A percentile compares a stretch with the other conserved stretches of the same genome.
Conservation (phyloP, 2,329 filamentous ascomycete species). For the Monosporascus sp. region DNA sequence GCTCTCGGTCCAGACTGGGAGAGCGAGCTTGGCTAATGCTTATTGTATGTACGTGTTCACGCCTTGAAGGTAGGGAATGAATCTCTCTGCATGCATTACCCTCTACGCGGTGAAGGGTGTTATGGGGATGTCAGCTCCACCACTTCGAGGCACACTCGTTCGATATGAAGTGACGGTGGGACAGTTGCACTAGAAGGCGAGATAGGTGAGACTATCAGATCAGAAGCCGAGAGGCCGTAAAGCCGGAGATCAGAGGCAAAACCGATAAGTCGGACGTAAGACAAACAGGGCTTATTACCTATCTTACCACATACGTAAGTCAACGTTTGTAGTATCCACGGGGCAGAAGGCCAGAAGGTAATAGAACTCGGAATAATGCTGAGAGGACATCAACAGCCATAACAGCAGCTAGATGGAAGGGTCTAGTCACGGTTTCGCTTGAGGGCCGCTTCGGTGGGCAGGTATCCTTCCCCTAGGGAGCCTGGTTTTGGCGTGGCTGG, state of each 20-base stretch:
- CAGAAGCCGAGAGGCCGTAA: background rate
- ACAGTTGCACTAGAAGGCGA: background rate
- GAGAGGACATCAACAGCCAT: background rate
- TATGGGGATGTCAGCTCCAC: conserved; percentile 1
- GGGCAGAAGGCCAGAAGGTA: background rate
- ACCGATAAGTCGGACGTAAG: background rate
- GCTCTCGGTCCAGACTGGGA: background rate
- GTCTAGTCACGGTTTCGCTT: background rate
- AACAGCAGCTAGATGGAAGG: background rate
- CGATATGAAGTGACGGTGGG: background rate
- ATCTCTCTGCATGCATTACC: background rate
- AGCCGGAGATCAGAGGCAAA: background rate
- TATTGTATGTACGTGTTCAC: background rate
- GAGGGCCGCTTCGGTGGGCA: background rate
- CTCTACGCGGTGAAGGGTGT: background rate
- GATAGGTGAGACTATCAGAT: background rate
- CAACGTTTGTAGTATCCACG: background rate
- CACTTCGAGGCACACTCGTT: conserved; percentile 1
- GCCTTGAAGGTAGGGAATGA: conserved; percentile 1
- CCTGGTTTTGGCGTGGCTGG: background rate
- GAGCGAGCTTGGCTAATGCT: background rate
- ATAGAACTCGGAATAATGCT: background rate
- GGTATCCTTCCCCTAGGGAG: background rate
- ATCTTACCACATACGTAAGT: too few relatives aligned
- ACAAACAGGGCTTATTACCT: too few relatives aligned